Base-by-base conservation (phyloP, 2,329 filamentous ascomycete species). In the Diaporthe ilicicola region DNA sequence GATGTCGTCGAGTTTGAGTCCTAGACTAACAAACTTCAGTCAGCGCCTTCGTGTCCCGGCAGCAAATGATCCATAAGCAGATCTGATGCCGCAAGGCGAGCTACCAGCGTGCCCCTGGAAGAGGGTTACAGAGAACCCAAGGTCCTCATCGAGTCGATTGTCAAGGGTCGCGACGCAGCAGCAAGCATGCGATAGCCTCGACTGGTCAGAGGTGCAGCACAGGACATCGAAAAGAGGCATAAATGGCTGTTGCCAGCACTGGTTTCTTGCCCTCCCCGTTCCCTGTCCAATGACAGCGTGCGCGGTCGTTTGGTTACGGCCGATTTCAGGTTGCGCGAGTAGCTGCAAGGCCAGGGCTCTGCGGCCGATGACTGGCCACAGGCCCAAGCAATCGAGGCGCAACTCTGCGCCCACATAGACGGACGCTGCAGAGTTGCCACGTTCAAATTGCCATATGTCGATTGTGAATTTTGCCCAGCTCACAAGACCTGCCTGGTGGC, bases 341-440 rank as follows among this genome's bases (percentile, higher is more conserved):
- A 67, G 64, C 27, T 44, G 27, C 37, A 19, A 55, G 64, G 15
- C 64, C 50, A 46, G 37, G 51, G 51, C 50, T 7, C 48, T n/a
- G 27, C 19, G 34, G 51, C 51, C 65, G 51, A 15, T 56, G 65
- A 56, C 65, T 46, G 50, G 51, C 46, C 51, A 27, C 39, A 48
- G 37, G 27, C 34, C 19, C 42, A 48, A 48, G 29, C 59, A 24
- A 19, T 62, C 59, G 59, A 32, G 65, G 65, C 65, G 65, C 51
- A 67, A 56, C 19, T 32, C 32, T 67, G 65, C 51, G 65, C 53
- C 65, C 42, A 62, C 59, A 24, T 62, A 62, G 59, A 62, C 59
- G 59, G 59, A 62, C 59, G 59, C 59, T 44, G 59, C 53, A 15
- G 51, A 67, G 44, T 24, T 37, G 39, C 29, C n/a, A 19, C 27